A percentile compares a stretch with the other conserved stretches of the same genome.
These are phyloP conservation scores for Gelatoporia subvermispora DNA, from an alignment of 768 basidiomycete genomes.

Conservation along the genomic window DNA sequence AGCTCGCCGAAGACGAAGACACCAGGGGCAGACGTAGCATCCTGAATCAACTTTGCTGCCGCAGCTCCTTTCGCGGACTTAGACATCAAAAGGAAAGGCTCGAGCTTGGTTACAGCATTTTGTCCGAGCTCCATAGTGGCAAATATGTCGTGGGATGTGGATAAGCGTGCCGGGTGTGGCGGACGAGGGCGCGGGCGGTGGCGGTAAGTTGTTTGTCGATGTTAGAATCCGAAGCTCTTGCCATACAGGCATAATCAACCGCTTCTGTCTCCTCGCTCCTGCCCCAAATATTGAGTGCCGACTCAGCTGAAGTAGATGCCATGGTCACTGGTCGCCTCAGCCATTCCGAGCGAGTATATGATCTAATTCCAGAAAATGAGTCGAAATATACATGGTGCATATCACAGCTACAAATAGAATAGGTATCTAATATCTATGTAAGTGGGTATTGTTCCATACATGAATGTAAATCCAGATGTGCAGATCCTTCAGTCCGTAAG, in stretches of 20 bases:
- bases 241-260: slow-evolving; percentile 5
- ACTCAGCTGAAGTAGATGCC: too few relatives aligned
- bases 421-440: too few relatives aligned
- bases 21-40: slow-evolving; percentile 84
- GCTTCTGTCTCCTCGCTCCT: neutral
- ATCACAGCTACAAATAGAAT: too few relatives aligned
- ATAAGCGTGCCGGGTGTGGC: neutral
- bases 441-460: too few relatives aligned
- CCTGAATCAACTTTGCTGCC: slow-evolving; percentile 82
- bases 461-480: too few relatives aligned
- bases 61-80: slow-evolving; percentile 91
- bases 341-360: too few relatives aligned
- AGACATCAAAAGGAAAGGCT: slow-evolving; percentile 88
- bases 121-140: slow-evolving; percentile 55
- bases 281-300: too few relatives aligned
- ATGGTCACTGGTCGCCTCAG: too few relatives aligned
- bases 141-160: neutral
- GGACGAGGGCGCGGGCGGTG: neutral
- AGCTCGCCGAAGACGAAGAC: slow-evolving; percentile 92
- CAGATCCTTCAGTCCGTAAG: too few relatives aligned
- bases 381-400: too few relatives aligned
- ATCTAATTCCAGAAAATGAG: too few relatives aligned
- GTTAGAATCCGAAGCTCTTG: slow-evolving; percentile 8
- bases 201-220: slow-evolving; percentile 3
- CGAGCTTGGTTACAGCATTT: slow-evolving; percentile 65